Percentiles rank a stretch among this genome's conserved stretches.
Conservation (phyloP, 1,284 basidiomycete genomes). For the Neolentinus lepideus region DNA sequence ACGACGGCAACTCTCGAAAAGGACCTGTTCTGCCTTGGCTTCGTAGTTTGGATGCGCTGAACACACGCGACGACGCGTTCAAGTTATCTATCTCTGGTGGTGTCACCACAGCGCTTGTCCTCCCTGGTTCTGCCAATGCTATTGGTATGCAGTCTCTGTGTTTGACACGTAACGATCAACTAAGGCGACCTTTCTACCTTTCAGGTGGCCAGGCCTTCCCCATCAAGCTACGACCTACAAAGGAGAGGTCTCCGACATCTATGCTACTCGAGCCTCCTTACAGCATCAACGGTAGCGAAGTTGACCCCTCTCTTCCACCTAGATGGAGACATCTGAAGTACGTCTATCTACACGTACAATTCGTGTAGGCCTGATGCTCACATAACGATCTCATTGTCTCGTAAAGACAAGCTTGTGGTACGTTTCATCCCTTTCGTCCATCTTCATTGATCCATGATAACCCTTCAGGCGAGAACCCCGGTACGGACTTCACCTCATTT, state of each 20-base stretch:
- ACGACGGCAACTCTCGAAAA: constrained; percentile 21
- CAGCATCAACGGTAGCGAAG: constrained; percentile 25
- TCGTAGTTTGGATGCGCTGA: constrained; percentile 30
- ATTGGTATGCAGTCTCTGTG: constrained; percentile 20
- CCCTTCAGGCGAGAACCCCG: neutral
- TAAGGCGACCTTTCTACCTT: too few species aligned
- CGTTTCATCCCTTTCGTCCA: neutral
- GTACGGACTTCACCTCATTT: neutral
- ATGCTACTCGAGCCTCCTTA: constrained; percentile 39
- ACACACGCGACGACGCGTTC: constrained; percentile 29
- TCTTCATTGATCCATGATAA: neutral
- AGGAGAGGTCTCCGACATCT: constrained; percentile 19
- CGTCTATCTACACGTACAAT: constrained; percentile 2
- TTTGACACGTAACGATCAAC: neutral
- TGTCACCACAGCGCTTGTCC: constrained; percentile 29
- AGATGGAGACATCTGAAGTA: constrained; percentile 42
- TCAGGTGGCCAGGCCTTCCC: constrained; percentile 30
- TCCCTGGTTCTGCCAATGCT: constrained; percentile 31
- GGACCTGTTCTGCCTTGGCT: constrained; percentile 28
- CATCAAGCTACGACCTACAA: constrained; percentile 27
- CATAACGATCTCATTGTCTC: constrained; percentile 5
- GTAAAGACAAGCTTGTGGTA: constrained; percentile 3
- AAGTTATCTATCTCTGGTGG: constrained; percentile 27
- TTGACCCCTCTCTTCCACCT: constrained; percentile 21
- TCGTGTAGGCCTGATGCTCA: too few species aligned